Conservation (phyloP, 164 flowering plant species). For the Liriodendron chinense region DNA sequence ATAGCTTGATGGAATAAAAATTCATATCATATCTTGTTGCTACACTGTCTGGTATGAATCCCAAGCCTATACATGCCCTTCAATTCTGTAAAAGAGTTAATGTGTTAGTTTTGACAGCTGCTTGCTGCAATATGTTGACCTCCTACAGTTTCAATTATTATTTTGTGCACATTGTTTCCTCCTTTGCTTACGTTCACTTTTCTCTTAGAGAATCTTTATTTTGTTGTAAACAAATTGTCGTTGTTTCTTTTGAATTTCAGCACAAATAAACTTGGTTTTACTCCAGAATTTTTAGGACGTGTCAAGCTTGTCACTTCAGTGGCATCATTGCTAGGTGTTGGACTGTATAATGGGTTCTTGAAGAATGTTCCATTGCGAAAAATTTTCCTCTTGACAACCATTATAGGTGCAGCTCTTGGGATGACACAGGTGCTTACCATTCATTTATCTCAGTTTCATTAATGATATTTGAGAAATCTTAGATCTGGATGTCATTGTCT, state of each 20-base stretch:
- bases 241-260: constrained; percentile 38
- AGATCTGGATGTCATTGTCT: background rate
- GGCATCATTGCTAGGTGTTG: constrained; percentile 92
- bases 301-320: constrained; percentile 94
- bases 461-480: background rate
- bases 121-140: background rate
- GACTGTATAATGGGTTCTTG: constrained; percentile 88
- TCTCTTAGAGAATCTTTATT: background rate
- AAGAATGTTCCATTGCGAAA: constrained; percentile 78
- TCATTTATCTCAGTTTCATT: constrained; percentile 26
- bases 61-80: background rate
- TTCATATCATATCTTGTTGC: background rate
- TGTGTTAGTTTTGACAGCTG: background rate
- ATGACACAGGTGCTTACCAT: constrained; percentile 77
- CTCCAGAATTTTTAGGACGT: constrained; percentile 96
- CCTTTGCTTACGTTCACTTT: background rate
- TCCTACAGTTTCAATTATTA: background rate
- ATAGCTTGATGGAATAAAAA: background rate
- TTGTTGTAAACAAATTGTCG: background rate
- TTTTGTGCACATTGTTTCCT: background rate
- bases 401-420: constrained; percentile 80
- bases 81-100: background rate
- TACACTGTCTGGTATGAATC: background rate
- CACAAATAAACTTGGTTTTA: constrained; percentile 88
- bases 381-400: constrained; percentile 74